Percentiles rank a stretch among this genome's conserved stretches.
Evolutionary conservation across 2,329 filamentous ascomycete species (phyloP).

Genomic region (Trichoderma sp.): DNA sequence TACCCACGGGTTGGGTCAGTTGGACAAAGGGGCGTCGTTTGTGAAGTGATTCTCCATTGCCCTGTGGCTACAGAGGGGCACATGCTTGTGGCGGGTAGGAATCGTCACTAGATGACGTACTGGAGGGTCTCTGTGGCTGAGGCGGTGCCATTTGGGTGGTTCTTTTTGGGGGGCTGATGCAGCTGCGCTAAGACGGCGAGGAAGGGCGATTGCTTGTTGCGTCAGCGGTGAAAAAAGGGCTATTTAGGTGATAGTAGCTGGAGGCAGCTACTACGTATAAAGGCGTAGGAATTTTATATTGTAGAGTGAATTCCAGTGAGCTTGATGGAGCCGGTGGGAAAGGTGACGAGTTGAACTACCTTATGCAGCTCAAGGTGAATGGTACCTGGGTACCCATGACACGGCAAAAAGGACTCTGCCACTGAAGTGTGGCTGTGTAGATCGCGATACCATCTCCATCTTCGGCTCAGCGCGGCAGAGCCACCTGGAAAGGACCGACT

Average conservation of each 20-base stretch:
- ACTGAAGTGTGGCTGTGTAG: conserved; percentile 7
- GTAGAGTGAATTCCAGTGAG: neutral
- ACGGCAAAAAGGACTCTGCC: neutral
- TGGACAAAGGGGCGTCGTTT: neutral
- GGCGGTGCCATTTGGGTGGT: neutral
- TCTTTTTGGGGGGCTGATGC: neutral
- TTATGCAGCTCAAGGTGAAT: too few relatives aligned
- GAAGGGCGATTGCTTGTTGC: neutral
- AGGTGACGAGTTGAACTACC: too few relatives aligned
- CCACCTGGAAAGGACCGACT: neutral
- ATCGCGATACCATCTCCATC: neutral
- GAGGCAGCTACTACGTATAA: neutral
- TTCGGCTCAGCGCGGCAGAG: neutral
- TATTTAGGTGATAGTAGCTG: neutral
- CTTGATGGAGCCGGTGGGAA: too few relatives aligned
- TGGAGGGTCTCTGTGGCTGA: conserved; percentile 8
- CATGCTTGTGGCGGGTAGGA: conserved; percentile 12
- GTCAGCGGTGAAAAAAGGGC: neutral
- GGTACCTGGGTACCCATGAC: too few relatives aligned
- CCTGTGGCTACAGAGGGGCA: neutral
- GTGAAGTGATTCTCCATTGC: neutral
- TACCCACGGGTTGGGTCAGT: neutral
- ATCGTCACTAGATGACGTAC: conserved; percentile 16
- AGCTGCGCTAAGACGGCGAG: neutral
- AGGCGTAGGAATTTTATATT: neutral